Conservation (phyloP, 352 stramenopile genomes). For the Thraustochytrium striatum region DNA sequence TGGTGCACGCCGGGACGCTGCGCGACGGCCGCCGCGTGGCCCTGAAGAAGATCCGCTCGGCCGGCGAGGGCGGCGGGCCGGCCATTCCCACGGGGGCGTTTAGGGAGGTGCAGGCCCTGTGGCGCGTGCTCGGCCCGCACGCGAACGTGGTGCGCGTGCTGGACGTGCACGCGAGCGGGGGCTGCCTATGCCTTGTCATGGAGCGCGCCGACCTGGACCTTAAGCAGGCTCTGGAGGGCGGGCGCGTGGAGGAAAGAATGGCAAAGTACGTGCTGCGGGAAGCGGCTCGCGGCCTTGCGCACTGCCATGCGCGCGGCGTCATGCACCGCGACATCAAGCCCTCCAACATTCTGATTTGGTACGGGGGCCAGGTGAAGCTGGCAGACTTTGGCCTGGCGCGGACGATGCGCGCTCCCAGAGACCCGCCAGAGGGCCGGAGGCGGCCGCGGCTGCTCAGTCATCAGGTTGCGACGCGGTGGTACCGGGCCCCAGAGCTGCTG, state of each 20-base stretch:
- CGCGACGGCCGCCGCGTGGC: background rate
- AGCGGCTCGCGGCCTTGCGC: conserved; percentile 67
- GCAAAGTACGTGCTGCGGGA: conserved; percentile 66
- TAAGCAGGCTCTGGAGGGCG: background rate
- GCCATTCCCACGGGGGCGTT: background rate
- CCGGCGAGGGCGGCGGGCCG: background rate
- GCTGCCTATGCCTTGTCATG: background rate
- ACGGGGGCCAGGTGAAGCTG: conserved; percentile 75
- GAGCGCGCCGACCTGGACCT: conserved; percentile 2
- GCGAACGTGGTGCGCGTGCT: conserved; percentile 12
- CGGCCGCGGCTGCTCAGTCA: background rate
- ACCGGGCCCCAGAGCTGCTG: conserved; percentile 71
- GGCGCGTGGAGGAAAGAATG: background rate
- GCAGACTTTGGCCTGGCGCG: conserved; percentile 63
- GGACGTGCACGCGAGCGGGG: conserved; percentile 8
- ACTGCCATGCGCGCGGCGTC: conserved; percentile 74
- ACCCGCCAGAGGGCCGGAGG: background rate
- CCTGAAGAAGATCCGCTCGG: background rate
- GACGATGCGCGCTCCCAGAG: background rate
- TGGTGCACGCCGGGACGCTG: background rate
- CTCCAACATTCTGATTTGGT: conserved; percentile 71
- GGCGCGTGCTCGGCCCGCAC: background rate
- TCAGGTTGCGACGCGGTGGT: conserved; percentile 58
- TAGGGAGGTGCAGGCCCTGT: conserved; percentile 11
- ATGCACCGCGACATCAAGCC: conserved; percentile 78